Evolutionary conservation across 2,329 filamentous ascomycete species (phyloP).

Genomic region (Epichloe elymi): DNA sequence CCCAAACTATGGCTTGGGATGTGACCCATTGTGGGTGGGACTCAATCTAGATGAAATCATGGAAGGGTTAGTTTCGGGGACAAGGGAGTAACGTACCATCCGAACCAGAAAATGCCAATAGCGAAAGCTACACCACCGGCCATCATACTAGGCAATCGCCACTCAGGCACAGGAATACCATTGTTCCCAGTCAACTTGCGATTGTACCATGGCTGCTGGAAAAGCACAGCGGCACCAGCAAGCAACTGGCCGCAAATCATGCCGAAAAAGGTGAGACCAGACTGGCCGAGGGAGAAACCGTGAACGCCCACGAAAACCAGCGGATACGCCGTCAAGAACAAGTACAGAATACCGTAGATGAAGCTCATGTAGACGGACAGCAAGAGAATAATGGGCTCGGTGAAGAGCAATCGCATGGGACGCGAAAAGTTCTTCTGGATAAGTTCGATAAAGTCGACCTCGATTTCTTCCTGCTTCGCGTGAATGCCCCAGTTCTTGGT

Average conservation of each 20-base stretch:
- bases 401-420: conserved; percentile 50
- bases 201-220: conserved; percentile 53
- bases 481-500: conserved; percentile 60
- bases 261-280: conserved; percentile 73
- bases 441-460: conserved; percentile 50
- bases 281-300: conserved; percentile 53
- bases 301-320: conserved; percentile 67
- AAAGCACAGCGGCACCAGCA: conserved; percentile 50
- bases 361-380: conserved; percentile 63
- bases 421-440: conserved; percentile 54
- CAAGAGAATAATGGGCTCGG: conserved; percentile 55
- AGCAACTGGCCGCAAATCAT: conserved; percentile 64
- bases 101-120: conserved; percentile 63
- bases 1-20: too few relatives aligned
- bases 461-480: conserved; percentile 59
- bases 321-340: conserved; percentile 76
- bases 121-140: conserved; percentile 47
- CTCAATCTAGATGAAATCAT: too few relatives aligned
- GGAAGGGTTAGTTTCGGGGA: background rate
- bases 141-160: conserved; percentile 51
- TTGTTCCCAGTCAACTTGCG: conserved; percentile 56
- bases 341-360: conserved; percentile 67
- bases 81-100: conserved; percentile 35
- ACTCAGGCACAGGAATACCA: conserved; percentile 50
- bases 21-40: too few relatives aligned